Evolutionary conservation across 2,329 filamentous ascomycete species (phyloP).

Genomic region (Ciborinia camelliae): DNA sequence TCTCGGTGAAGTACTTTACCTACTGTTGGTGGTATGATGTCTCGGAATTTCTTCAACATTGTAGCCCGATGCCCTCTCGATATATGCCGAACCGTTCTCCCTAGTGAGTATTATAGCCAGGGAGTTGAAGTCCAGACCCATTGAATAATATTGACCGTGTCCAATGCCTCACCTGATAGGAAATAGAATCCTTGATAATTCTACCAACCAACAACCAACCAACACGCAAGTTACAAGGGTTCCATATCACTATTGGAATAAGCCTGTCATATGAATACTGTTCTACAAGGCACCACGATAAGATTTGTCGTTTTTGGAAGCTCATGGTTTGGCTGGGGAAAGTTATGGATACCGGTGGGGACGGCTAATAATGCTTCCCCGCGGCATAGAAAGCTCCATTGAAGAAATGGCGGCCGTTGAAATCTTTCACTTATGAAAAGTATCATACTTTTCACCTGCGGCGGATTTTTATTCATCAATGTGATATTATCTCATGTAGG

Average conservation of each 20-base stretch:
- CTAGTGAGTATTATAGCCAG: neutral
- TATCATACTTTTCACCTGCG: neutral
- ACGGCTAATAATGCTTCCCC: neutral
- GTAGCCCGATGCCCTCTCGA: neutral
- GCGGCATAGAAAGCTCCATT: neutral
- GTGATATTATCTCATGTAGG: neutral
- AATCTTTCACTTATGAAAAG: neutral
- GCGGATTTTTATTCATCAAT: neutral
- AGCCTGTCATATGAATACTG: neutral
- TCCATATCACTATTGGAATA: neutral
- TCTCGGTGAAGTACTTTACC: neutral
- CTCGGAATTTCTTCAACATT: slow-evolving; percentile 3
- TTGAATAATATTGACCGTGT: neutral
- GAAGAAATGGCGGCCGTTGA: neutral
- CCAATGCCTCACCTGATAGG: neutral
- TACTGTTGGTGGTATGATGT: slow-evolving; percentile 1
- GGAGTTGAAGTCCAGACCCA: neutral
- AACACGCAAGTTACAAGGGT: neutral
- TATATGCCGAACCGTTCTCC: neutral
- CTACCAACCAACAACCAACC: neutral
- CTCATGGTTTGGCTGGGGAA: neutral
- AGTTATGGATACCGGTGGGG: neutral
- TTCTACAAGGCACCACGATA: neutral
- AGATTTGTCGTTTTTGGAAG: neutral
- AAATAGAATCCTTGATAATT: neutral